A percentile compares a stretch with the other conserved stretches of the same genome.
Conservation (phyloP, 768 basidiomycete species). For the Mycena albidolilacea region DNA sequence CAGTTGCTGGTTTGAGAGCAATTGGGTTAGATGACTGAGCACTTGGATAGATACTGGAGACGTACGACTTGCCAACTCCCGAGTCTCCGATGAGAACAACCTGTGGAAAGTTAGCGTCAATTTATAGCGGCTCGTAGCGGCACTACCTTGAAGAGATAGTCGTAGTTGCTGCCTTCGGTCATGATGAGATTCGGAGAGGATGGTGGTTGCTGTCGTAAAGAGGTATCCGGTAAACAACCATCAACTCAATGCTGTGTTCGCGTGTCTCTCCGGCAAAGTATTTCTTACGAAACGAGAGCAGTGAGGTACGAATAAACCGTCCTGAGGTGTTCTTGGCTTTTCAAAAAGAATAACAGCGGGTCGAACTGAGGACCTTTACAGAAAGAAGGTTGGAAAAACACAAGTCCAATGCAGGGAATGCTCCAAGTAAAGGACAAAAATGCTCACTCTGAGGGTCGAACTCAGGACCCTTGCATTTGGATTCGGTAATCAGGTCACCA, state of each 20-base stretch:
- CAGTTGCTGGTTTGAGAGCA: conserved; percentile 48
- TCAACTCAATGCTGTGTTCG: not conserved
- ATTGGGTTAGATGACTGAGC: conserved; percentile 6
- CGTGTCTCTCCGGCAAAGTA: no score
- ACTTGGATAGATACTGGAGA: conserved; percentile 46
- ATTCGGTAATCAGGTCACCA: conserved; percentile 24
- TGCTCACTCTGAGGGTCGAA: conserved; percentile 43
- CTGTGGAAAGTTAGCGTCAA: conserved; percentile 57
- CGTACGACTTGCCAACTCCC: conserved; percentile 99
- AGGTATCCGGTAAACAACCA: conserved; percentile 1
- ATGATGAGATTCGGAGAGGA: conserved; percentile 57
- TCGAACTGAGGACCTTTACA: no score
- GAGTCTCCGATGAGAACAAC: conserved; percentile 99
- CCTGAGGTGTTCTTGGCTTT: no score
- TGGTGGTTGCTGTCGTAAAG: not conserved
- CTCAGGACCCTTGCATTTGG: conserved; percentile 42
- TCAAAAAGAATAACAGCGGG: no score
- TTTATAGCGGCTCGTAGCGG: not conserved
- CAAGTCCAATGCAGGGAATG: no score
- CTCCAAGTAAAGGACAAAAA: not conserved
- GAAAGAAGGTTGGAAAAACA: no score
- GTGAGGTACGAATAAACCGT: no score
- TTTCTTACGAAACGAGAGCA: no score
- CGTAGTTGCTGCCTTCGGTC: conserved; percentile 96
- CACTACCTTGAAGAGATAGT: conserved; percentile 97